Base-by-base conservation (phyloP, 139 green algal species). In the Coelastrella sp. region DNA sequence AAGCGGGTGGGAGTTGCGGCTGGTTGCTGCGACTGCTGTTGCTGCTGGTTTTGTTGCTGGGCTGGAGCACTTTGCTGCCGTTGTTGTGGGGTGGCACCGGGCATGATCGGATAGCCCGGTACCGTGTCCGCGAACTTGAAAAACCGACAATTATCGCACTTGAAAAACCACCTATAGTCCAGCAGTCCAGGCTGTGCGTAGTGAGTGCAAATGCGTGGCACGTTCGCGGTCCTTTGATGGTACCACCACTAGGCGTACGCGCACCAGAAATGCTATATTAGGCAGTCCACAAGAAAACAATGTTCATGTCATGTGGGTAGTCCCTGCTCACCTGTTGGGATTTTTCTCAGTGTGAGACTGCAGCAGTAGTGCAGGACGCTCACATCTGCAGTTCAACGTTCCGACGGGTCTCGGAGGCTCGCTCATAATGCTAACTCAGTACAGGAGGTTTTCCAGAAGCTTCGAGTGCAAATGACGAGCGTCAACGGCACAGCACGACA, bases 101-200 rank as follows among this genome's bases (percentile, higher is more conserved):
- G 35, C 37, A 64, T 64, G 6, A 27, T 64, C 17, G 67, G 67
- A 37, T 75, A 75, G 35, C 67, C 67, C 34, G 35, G 67, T 45
- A 75, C 35, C 37, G n/a, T 53, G 35, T 64, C 71, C 7, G 45
- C 71, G 30, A 51, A 79, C 27, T 30, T 64, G 45, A 79, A 79
- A 45, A 63, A 79, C 11, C 15, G 40, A 45, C 71, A 79, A 2
- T 38, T 27, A 27, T 27, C 13, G 71, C 71, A 79, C 45, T 64
- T 79, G 71, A 64, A 66, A 53, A 79, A 79, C 71, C 71, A 79
- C 71, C 71, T 79, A 74, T 9, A 43, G 32, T 13, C 7, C 27
- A 57, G 15, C 45, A 13, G 45, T 57, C 45, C 1, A 57, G 11
- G 45, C 11, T 57, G 11, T 13, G 45, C 45, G 8, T 53, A 57